Conservation (phyloP, 257 asterid genomes). For the Thymus mandschuricus region DNA sequence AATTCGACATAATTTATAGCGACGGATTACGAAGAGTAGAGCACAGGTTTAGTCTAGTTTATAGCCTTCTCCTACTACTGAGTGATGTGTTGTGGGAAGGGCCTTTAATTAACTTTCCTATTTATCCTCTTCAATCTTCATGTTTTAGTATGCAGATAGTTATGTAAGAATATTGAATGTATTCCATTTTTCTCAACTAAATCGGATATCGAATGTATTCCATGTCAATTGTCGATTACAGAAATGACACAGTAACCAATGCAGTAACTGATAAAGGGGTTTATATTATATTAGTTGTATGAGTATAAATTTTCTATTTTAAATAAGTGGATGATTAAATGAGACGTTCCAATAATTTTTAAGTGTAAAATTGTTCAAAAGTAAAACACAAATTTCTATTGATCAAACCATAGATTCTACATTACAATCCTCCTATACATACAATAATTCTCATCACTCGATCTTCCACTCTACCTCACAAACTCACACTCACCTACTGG, state of each 20-base stretch:
- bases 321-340: no score
- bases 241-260: no score
- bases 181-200: no score
- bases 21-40: conserved; percentile 19
- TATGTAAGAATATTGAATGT: background rate
- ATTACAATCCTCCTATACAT: conserved; percentile 9
- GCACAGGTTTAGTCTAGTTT: conserved; percentile 14
- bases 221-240: background rate
- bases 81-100: background rate
- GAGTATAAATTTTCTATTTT: no score
- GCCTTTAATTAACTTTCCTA: background rate
- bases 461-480: background rate
- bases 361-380: no score
- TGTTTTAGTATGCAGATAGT: conserved; percentile 9
- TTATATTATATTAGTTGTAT: no score
- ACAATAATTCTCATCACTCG: background rate
- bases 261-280: no score
- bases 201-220: background rate
- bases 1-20: background rate
- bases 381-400: background rate
- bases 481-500: conserved; percentile 11
- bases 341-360: no score
- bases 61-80: conserved; percentile 9
- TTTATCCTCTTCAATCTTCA: background rate
- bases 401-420: background rate